phyloP scores from a whole-genome alignment of 2,329 filamentous ascomycete genomes.

The Fusarium vanettenii region DNA sequence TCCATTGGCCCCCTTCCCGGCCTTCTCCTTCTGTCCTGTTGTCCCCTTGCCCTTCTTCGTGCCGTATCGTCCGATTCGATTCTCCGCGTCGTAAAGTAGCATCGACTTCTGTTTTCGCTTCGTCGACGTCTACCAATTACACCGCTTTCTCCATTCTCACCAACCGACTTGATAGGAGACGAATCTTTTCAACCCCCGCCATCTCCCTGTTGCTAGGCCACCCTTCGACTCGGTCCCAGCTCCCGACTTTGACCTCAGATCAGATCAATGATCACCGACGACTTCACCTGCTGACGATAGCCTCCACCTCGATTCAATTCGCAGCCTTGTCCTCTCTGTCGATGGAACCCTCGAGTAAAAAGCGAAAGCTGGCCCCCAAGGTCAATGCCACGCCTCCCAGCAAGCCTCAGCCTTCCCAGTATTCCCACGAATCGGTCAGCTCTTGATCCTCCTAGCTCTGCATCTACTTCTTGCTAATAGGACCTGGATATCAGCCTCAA shows the following conservation, averaged over 20 bases:
- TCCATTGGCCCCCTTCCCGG: constrained; percentile 18
- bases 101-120: constrained; percentile 21
- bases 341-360: constrained; percentile 58
- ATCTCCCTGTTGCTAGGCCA: background rate
- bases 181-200: background rate
- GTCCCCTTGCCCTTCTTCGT: constrained; percentile 2
- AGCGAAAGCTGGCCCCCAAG: constrained; percentile 58
- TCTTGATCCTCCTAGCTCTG: constrained; percentile 34
- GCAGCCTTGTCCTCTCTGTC: constrained; percentile 31
- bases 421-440: constrained; percentile 51
- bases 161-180: constrained; percentile 16
- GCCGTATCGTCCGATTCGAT: constrained; percentile 30
- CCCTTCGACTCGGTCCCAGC: constrained; percentile 8
- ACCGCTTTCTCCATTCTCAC: constrained; percentile 9
- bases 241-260: constrained; percentile 20
- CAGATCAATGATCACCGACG: constrained; percentile 41
- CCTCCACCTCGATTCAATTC: constrained; percentile 25
- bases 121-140: constrained; percentile 21
- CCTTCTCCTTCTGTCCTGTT: constrained; percentile 14
- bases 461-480: constrained; percentile 35
- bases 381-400: constrained; percentile 48
- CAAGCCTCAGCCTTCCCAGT: constrained; percentile 47
- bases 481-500: constrained; percentile 38
- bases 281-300: constrained; percentile 32
- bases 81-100: constrained; percentile 25